A percentile compares a stretch with the other conserved stretches of the same genome.
Evolutionary conservation across 345 rosid genomes (phyloP).

Genomic region (Citropsis articulata): DNA sequence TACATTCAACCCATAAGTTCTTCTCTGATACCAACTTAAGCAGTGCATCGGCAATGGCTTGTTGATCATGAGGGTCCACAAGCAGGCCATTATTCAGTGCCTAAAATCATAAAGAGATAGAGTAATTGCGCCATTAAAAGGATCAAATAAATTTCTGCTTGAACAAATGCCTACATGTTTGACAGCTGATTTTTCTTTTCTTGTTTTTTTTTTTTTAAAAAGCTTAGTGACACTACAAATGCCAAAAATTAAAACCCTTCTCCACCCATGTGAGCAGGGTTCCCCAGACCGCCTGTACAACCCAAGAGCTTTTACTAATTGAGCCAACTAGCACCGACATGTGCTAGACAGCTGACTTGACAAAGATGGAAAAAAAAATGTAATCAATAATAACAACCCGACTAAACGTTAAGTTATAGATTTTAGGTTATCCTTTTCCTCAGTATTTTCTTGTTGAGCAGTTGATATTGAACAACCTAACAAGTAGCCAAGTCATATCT

Average conservation of each 20-base stretch:
- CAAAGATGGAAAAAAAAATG: background rate
- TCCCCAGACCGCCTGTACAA: background rate
- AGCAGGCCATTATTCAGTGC: slow-evolving; percentile 91
- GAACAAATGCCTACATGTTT: background rate
- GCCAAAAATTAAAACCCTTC: background rate
- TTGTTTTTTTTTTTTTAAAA: too few relatives aligned
- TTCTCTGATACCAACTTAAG: slow-evolving; percentile 91
- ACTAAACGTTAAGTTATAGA: background rate
- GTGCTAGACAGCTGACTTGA: background rate
- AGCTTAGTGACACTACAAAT: background rate
- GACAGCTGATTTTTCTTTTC: background rate
- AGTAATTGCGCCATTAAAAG: slow-evolving; percentile 1
- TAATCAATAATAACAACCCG: slow-evolving; percentile 4
- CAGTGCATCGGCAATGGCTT: slow-evolving; percentile 80
- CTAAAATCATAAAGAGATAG: slow-evolving; percentile 32
- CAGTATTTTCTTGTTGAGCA: background rate
- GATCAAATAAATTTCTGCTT: background rate
- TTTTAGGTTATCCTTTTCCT: background rate
- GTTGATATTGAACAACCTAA: background rate
- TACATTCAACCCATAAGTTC: slow-evolving; percentile 82
- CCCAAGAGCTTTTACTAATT: background rate
- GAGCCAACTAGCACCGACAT: background rate
- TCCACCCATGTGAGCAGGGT: background rate
- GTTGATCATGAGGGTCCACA: slow-evolving; percentile 92
- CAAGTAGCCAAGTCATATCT: background rate